Evolutionary conservation across 441 rosid species (phyloP), one percentile per base, ranked within the genome.

Genomic region (Euphorbia corollata): DNA sequence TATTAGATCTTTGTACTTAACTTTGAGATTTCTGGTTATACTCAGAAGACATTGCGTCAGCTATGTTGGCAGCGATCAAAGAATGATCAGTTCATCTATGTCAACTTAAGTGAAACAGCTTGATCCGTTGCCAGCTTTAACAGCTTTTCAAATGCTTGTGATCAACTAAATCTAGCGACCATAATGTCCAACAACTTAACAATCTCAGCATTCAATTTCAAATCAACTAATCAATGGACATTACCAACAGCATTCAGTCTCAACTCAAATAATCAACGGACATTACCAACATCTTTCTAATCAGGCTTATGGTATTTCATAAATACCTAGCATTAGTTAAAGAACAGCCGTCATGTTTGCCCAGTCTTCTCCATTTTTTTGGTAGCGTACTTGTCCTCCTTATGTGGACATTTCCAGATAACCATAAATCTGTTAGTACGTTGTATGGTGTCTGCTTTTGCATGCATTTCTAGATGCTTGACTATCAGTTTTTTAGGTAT

Each of bases 141-240:
- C 98, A 83, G 89, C 96, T 85, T 84, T 84, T 71, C 92, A 91
- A 89, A 86, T 86, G 86, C 87, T 78, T 86, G 85, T 83, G 87
- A 82, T 80, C 98, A 84, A 87, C 96, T 87, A 76, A 82, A 83
- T 80, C 82, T 86, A 81, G 86, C 96, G 86, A 86, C 92, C 81
- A 86, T 85, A 82, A 86, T 84, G 86, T 84, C 85, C 88, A 85
- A 81, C 92, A 80, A 82, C 86, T 78, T 82, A 79, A 85, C 92
- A 79, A 82, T 86, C 79, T 86, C 95, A 83, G 91, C 88, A 80
- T 83, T 86, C 91, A 82, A 83, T 86, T 88, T 89, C 96, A 85
- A 89, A 93, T 87, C 99, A 86, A 93, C 97, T 91, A 86, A 84
- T 89, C 97, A 89, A 85, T 80, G 92, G 93, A 84, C 94, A 84